Evolutionary conservation across 345 rosid species (phyloP).

Genomic region (Moricandia moricandioides): DNA sequence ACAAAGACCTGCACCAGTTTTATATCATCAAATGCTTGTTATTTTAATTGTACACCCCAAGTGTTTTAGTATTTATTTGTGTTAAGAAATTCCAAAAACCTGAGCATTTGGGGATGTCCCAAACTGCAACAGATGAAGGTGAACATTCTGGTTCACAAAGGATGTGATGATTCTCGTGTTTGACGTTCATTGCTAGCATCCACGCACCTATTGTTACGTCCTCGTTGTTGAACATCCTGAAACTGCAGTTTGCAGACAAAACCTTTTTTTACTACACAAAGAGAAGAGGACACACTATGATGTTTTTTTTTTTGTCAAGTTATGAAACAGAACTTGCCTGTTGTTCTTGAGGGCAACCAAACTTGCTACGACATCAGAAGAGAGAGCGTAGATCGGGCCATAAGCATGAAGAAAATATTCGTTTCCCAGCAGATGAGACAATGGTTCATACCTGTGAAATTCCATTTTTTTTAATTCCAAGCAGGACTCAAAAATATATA

Average conservation of each 20-base stretch:
- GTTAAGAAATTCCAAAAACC: slow-evolving; percentile 32
- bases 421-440: slow-evolving; percentile 62
- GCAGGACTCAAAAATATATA: neutral
- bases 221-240: slow-evolving; percentile 96
- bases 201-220: slow-evolving; percentile 95
- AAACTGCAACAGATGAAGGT: slow-evolving; percentile 69
- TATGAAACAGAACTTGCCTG: slow-evolving; percentile 51
- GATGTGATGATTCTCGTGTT: slow-evolving; percentile 66
- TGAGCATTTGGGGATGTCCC: slow-evolving; percentile 96
- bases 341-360: slow-evolving; percentile 68
- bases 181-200: slow-evolving; percentile 97
- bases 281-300: neutral
- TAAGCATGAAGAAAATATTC: slow-evolving; percentile 92
- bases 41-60: neutral
- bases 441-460: slow-evolving; percentile 77
- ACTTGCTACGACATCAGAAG: slow-evolving; percentile 76
- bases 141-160: slow-evolving; percentile 71
- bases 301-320: neutral
- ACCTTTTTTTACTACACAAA: slow-evolving; percentile 8
- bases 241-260: slow-evolving; percentile 41
- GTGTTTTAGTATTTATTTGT: neutral
- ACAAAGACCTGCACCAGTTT: slow-evolving; percentile 62
- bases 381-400: slow-evolving; percentile 90
- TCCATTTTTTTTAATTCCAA: neutral
- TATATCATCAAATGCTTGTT: slow-evolving; percentile 9